These are phyloP conservation scores for Exserohilum turcica DNA, from an alignment of 2,329 filamentous ascomycete species.

Conservation along the genomic window DNA sequence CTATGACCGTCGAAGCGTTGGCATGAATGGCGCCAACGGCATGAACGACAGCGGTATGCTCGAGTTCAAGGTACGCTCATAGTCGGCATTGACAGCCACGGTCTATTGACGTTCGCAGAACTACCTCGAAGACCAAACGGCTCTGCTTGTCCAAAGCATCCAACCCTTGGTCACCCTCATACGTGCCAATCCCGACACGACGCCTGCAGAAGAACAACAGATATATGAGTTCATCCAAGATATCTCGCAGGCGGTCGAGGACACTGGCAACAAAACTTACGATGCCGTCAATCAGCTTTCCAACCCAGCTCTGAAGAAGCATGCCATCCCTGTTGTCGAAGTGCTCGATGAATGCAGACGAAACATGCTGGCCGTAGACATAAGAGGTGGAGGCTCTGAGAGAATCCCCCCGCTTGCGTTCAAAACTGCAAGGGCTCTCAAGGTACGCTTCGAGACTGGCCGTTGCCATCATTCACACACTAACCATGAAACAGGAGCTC, in stretches of 20 bases:
- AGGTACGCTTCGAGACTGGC: slow-evolving; percentile 52
- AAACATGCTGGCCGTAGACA: slow-evolving; percentile 67
- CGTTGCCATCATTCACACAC: background rate
- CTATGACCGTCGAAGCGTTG: slow-evolving; percentile 42
- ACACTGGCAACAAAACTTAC: slow-evolving; percentile 69
- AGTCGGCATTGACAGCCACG: slow-evolving; percentile 9
- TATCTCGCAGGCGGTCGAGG: slow-evolving; percentile 72
- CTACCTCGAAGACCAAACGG: slow-evolving; percentile 83
- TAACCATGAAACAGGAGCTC: slow-evolving; percentile 43
- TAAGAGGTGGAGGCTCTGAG: slow-evolving; percentile 64
- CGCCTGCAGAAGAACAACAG: slow-evolving; percentile 46
- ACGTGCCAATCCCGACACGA: slow-evolving; percentile 49
- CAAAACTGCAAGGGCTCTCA: slow-evolving; percentile 80
- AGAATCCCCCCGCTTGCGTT: slow-evolving; percentile 83
- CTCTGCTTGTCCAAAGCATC: slow-evolving; percentile 76
- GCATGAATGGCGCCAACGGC: slow-evolving; percentile 28
- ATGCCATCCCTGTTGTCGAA: slow-evolving; percentile 56
- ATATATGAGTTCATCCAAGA: slow-evolving; percentile 72
- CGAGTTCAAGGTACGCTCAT: slow-evolving; percentile 62
- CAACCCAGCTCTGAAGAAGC: slow-evolving; percentile 59
- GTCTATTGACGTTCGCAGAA: slow-evolving; percentile 54
- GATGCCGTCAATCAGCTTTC: slow-evolving; percentile 55
- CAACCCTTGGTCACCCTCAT: slow-evolving; percentile 78
- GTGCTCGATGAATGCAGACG: slow-evolving; percentile 68
- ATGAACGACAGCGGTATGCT: slow-evolving; percentile 52